Percentiles rank a stretch among this genome's conserved stretches.
Conservation (phyloP, 371 early-diverging fungal genomes). For the Parasitella parasitica region DNA sequence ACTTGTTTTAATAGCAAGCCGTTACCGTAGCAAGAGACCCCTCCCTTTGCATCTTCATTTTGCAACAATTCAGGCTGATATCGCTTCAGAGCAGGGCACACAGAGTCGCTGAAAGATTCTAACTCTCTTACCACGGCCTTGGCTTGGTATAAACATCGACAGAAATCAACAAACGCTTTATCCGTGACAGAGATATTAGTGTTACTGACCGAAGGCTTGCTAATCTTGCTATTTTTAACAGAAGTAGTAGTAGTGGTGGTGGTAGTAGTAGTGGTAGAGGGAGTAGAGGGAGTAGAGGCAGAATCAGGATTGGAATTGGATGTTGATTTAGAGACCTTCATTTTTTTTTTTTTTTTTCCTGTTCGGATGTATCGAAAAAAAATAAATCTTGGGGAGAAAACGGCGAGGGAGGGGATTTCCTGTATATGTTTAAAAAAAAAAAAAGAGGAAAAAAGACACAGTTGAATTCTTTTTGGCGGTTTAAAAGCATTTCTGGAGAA, state of each 20-base stretch:
- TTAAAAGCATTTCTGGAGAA: neutral
- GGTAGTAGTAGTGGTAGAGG: no score
- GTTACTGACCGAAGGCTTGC: neutral
- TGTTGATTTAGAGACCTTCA: neutral
- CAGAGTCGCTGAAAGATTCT: constrained; percentile 33
- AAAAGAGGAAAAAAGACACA: constrained; percentile 1
- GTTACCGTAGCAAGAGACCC: constrained; percentile 6
- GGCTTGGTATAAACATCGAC: constrained; percentile 48
- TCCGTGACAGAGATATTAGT: constrained; percentile 10
- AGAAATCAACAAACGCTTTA: constrained; percentile 39
- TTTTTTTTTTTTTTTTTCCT: neutral
- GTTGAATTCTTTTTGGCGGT: neutral
- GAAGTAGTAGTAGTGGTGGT: neutral
- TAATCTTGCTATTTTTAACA: neutral
- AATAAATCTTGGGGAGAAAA: neutral
- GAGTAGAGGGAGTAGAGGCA: neutral
- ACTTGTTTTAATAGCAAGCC: constrained; percentile 28
- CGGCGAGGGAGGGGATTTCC: neutral
- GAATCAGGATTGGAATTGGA: neutral
- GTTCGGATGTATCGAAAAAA: neutral
- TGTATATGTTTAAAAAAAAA: neutral
- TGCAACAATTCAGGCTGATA: constrained; percentile 11
- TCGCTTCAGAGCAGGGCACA: constrained; percentile 25
- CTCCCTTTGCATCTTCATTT: constrained; percentile 15
- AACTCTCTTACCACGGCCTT: constrained; percentile 44